Conservation (phyloP, 2,329 filamentous ascomycete genomes). For the Coniella lustricola region DNA sequence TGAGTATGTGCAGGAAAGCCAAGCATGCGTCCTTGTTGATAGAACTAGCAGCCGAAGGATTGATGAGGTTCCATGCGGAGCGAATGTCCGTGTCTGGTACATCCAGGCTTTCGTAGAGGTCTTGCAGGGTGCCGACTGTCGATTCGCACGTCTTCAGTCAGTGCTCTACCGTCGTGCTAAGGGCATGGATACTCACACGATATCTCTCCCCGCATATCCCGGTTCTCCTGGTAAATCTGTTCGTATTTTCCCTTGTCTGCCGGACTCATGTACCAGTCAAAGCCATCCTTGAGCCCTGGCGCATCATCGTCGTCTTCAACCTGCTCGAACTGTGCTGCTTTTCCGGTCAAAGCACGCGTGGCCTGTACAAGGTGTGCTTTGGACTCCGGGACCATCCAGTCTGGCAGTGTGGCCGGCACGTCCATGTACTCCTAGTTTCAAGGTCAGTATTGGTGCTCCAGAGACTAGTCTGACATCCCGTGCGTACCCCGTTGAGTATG, state of each 20-base stretch:
- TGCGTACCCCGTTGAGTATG: slow-evolving; percentile 76
- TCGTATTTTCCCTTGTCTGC: slow-evolving; percentile 89
- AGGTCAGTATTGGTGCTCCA: slow-evolving; percentile 2
- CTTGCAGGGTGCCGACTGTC: slow-evolving; percentile 67
- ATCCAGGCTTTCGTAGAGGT: slow-evolving; percentile 76
- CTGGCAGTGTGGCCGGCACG: slow-evolving; percentile 78
- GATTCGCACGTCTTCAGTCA: slow-evolving; percentile 12
- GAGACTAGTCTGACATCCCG: slow-evolving; percentile 22
- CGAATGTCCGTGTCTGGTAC: slow-evolving; percentile 73
- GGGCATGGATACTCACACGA: slow-evolving; percentile 48
- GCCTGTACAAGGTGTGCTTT: slow-evolving; percentile 88
- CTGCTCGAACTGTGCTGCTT: slow-evolving; percentile 75
- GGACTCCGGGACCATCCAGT: slow-evolving; percentile 95
- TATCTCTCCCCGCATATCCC: slow-evolving; percentile 78
- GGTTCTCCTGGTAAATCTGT: slow-evolving; percentile 90
- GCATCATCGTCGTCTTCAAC: slow-evolving; percentile 79
- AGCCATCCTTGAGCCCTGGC: slow-evolving; percentile 84
- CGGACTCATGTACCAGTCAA: slow-evolving; percentile 99
- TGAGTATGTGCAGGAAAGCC: slow-evolving; percentile 93
- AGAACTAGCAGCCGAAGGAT: slow-evolving; percentile 72
- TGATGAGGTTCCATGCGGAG: slow-evolving; percentile 95
- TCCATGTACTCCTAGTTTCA: slow-evolving; percentile 69
- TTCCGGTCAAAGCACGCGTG: slow-evolving; percentile 68
- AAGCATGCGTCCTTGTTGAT: slow-evolving; percentile 95
- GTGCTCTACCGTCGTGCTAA: not conserved